Base-by-base conservation (phyloP, 495 filamentous ascomycete species). In the Peziza echinospora region DNA sequence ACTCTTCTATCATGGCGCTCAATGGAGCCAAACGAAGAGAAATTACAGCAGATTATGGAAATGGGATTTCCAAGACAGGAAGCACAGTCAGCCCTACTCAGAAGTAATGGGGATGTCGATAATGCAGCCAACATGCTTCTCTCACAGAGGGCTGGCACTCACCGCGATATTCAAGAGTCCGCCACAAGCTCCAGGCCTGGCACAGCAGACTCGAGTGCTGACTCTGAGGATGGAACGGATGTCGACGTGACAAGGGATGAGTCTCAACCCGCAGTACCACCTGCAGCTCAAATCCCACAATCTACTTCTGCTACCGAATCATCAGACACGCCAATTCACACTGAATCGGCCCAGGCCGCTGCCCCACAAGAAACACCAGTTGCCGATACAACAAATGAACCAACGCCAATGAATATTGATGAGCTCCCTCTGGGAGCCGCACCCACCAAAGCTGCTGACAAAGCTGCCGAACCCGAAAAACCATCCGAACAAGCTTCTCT, bases 401-500 rank as follows among this genome's bases (percentile, higher is more conserved):
- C 52, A 22, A 64, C 63, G 55, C 51, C 54, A 21, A 66, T 67
- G 62, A 67, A 55, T 45, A 60, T 65, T 37, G 65, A 67, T 42
- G 64, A 63, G 30, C 22, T 61, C 16, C 53, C 55, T 13, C 49
- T 47, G 30, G 3, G 30, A 4, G n/a, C n/a, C n/a, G n/a, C n/a
- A n/a, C n/a, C n/a, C n/a, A 5, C 30, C 13, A 22, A 8, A 43
- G 16, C 4, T 19, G 10, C 13, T 6, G 11, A 13, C n/a, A 10
- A 19, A 19, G 41, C 41, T n/a, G 11, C 21, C 1, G 41, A 43
- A 13, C 41, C 41, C 11, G 21, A 22, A 43, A 10, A 13, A 19
- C 22, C 41, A 4, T 13, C n/a, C 10, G 41, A 43, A 43, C 16
- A n/a, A 43, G 21, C 16, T 17, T 17, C 48, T 5, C 5, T 30